These are phyloP conservation scores for Cornus controversa DNA, from an alignment of 148 eudicot genomes.

Conservation along the genomic window DNA sequence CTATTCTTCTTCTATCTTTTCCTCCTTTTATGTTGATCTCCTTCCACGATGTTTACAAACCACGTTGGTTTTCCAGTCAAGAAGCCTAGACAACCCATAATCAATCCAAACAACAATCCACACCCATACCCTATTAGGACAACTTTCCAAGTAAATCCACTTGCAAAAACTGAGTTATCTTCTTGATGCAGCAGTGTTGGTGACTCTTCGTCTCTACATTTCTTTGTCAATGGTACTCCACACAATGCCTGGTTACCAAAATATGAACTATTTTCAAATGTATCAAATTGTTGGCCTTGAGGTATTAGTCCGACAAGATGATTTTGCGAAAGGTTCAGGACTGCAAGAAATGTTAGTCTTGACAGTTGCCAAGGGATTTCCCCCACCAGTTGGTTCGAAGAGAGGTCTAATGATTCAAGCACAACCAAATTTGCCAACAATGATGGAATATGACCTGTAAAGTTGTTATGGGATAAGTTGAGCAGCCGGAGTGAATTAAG, in stretches of 20 bases:
- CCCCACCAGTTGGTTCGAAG: slow-evolving; percentile 22
- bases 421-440: slow-evolving; percentile 18
- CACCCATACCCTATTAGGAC: slow-evolving; percentile 21
- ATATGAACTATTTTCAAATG: slow-evolving; percentile 14
- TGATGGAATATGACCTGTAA: slow-evolving; percentile 27
- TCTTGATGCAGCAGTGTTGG: not conserved
- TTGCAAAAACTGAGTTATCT: not conserved
- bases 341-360: slow-evolving; percentile 19
- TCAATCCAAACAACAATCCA: slow-evolving; percentile 18
- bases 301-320: slow-evolving; percentile 25
- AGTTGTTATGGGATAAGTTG: slow-evolving; percentile 39
- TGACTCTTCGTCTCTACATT: not conserved
- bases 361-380: slow-evolving; percentile 29
- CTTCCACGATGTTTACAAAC: slow-evolving; percentile 8
- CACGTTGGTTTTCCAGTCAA: slow-evolving; percentile 19
- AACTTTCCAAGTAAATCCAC: slow-evolving; percentile 16
- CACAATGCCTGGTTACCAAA: slow-evolving; percentile 32
- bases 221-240: slow-evolving; percentile 21
- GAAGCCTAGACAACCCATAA: slow-evolving; percentile 15
- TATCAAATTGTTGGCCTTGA: slow-evolving; percentile 11
- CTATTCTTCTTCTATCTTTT: too few species aligned
- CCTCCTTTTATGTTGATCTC: not conserved
- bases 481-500: slow-evolving; percentile 20
- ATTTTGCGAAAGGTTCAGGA: slow-evolving; percentile 25
- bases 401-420: slow-evolving; percentile 41